Evolutionary conservation across 1,139 yeast genomes (phyloP), one percentile per base, ranked within the genome.

Genomic region (Pichia sp.): DNA sequence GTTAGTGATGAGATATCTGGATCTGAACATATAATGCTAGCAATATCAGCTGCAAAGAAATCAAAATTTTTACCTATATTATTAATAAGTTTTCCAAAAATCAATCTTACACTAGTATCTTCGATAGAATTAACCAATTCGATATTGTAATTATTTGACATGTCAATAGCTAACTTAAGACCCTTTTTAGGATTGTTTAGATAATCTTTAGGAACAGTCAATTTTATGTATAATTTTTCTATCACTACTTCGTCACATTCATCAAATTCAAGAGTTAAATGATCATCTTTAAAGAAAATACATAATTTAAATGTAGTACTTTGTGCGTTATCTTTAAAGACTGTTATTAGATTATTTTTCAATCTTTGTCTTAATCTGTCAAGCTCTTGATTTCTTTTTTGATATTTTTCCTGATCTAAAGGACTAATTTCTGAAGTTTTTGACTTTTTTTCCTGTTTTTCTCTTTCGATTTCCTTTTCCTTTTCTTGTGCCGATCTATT

Each of bases 111-210:
- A 39, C 53, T 54, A 27, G 58, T 57, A 44, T 65, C 67, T 42
- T 55, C 53, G 7, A 64, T 57, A 0, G 62, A 57, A 27, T 56
- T 58, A 5, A 65, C 40, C 46, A 63, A 39, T 26, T 56, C 53
- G 36, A 61, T 44, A 39, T 61, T 61, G 30, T 53, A 50, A 32
- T 51, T 52, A 42, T 56, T 57, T 7, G 64, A 55, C 63, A 64
- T 59, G 42, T 63, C 67, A 31, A 56, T 62, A 55, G 55, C 75
- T 70, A 49, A 52, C 55, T 53, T 65, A 61, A 54, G 59, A 52
- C 53, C 71, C 67, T 54, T 72, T 63, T 56, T 74, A 70, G 58
- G 69, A 73, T 56, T 59, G 39, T 46, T 53, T 25, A 63, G 45
- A 40, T 65, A 63, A 6, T 63, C 67, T 44, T 54, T 58, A 2